A percentile compares a stretch with the other conserved stretches of the same genome.
Conservation (phyloP, 2,329 filamentous ascomycete species). For the Orbilia quercus region DNA sequence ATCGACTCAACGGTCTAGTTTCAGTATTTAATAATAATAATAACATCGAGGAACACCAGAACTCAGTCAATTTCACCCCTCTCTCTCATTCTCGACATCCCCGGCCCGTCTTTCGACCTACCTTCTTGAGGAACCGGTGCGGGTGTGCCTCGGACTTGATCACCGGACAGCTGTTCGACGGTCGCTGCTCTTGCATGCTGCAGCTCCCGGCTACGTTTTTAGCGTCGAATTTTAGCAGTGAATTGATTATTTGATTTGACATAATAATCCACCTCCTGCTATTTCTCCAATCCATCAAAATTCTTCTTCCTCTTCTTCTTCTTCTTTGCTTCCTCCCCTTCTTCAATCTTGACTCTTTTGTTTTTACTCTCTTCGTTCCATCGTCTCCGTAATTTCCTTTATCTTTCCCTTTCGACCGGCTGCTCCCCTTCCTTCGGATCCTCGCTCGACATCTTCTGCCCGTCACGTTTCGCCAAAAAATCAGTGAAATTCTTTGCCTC, state of each 20-base stretch:
- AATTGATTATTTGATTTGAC: conserved; percentile 30
- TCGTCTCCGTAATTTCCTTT: not conserved
- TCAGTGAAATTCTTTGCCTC: not conserved
- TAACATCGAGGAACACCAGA: too few relatives aligned
- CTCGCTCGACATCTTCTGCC: conserved; percentile 8
- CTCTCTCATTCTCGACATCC: too few relatives aligned
- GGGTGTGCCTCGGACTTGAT: conserved; percentile 17
- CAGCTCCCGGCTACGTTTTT: conserved; percentile 38
- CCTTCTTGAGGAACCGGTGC: not conserved
- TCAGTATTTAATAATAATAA: too few relatives aligned
- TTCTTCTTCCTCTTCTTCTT: not conserved
- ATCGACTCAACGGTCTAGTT: too few relatives aligned
- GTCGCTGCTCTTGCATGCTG: conserved; percentile 44
- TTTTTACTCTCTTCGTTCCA: conserved; percentile 11
- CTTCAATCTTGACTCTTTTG: conserved; percentile 4
- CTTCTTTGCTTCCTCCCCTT: conserved; percentile 5
- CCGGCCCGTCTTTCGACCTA: too few relatives aligned
- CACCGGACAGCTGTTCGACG: conserved; percentile 54
- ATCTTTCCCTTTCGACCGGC: conserved; percentile 8
- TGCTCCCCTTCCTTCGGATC: conserved; percentile 2
- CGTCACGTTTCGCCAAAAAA: conserved; percentile 10
- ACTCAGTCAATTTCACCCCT: too few relatives aligned
- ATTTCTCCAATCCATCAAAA: conserved; percentile 20
- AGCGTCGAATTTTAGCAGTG: conserved; percentile 27
- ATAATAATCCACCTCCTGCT: too few relatives aligned